Evolutionary conservation across 306 rosid species (phyloP).

Genomic region (Clitoria ternatea): DNA sequence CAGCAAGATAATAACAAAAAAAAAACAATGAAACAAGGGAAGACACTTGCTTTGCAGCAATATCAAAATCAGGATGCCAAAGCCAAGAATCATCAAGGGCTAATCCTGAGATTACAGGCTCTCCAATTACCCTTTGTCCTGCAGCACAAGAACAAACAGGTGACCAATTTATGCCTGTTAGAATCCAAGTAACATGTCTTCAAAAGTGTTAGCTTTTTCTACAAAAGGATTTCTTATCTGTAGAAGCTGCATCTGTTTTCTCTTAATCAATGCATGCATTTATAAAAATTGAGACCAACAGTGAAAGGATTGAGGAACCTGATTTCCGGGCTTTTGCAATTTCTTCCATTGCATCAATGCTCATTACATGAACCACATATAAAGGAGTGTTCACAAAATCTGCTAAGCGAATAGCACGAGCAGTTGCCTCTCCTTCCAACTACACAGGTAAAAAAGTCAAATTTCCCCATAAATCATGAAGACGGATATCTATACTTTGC

Average conservation of each 20-base stretch:
- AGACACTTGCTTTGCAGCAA: constrained; percentile 68
- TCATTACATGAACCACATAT: constrained; percentile 93
- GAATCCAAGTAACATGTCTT: not conserved
- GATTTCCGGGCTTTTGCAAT: constrained; percentile 81
- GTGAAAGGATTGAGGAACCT: constrained; percentile 42
- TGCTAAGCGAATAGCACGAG: constrained; percentile 85
- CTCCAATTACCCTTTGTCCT: constrained; percentile 87
- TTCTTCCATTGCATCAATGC: constrained; percentile 98
- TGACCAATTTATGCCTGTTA: not conserved
- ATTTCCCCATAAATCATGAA: not conserved
- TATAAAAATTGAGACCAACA: constrained; percentile 6
- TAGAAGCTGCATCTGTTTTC: not conserved
- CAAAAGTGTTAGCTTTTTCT: not conserved
- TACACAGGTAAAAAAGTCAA: constrained; percentile 32
- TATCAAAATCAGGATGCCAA: constrained; percentile 85
- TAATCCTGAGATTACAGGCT: constrained; percentile 82
- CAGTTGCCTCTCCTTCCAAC: constrained; percentile 97
- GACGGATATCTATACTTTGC: not conserved
- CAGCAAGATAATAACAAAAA: not conserved
- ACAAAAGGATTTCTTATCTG: not conserved
- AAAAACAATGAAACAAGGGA: constrained; percentile 8
- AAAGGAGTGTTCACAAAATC: constrained; percentile 82
- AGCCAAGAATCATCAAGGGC: constrained; percentile 87
- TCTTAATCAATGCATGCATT: not conserved
- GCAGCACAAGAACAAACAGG: constrained; percentile 20